phyloP scores from a whole-genome alignment of 2,329 filamentous ascomycete genomes.

The Aspergillus clavatus region DNA sequence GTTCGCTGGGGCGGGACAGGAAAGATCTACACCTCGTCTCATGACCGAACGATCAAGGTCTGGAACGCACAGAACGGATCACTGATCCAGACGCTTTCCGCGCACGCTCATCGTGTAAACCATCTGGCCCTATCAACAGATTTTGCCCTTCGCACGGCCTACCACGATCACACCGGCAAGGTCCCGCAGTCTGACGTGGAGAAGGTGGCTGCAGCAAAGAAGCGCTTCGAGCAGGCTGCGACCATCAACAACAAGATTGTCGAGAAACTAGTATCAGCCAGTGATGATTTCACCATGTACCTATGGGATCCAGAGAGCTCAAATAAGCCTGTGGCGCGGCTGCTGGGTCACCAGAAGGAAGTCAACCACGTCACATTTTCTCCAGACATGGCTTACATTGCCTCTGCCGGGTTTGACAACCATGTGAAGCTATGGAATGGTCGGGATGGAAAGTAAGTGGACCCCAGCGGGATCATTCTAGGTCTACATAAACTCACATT shows the following conservation, averaged over 20 bases:
- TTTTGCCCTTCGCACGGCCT: slow-evolving; percentile 79
- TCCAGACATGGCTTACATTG: slow-evolving; percentile 80
- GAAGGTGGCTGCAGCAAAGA: slow-evolving; percentile 68
- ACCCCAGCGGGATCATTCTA: slow-evolving; percentile 5
- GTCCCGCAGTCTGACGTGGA: slow-evolving; percentile 65
- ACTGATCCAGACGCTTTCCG: slow-evolving; percentile 69
- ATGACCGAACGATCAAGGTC: slow-evolving; percentile 87
- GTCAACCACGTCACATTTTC: slow-evolving; percentile 96
- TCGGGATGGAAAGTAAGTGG: slow-evolving; percentile 54
- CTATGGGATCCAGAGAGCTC: slow-evolving; percentile 80
- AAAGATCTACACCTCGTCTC: slow-evolving; percentile 74
- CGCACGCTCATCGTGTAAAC: slow-evolving; percentile 94
- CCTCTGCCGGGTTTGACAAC: slow-evolving; percentile 88
- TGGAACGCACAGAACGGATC: slow-evolving; percentile 80
- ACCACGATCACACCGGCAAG: slow-evolving; percentile 74
- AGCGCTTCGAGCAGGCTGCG: slow-evolving; percentile 81
- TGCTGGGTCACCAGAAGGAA: slow-evolving; percentile 93
- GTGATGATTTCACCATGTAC: slow-evolving; percentile 94
- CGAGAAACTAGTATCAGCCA: slow-evolving; percentile 83
- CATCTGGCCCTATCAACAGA: slow-evolving; percentile 91
- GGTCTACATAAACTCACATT: no score
- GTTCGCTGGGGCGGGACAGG: slow-evolving; percentile 93
- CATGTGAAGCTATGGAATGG: slow-evolving; percentile 90
- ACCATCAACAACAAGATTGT: slow-evolving; percentile 69
- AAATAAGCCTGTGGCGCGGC: slow-evolving; percentile 77